phyloP scores from a whole-genome alignment of 1,139 yeast species.

The Hyphopichia wangnamkhiaoensis region DNA sequence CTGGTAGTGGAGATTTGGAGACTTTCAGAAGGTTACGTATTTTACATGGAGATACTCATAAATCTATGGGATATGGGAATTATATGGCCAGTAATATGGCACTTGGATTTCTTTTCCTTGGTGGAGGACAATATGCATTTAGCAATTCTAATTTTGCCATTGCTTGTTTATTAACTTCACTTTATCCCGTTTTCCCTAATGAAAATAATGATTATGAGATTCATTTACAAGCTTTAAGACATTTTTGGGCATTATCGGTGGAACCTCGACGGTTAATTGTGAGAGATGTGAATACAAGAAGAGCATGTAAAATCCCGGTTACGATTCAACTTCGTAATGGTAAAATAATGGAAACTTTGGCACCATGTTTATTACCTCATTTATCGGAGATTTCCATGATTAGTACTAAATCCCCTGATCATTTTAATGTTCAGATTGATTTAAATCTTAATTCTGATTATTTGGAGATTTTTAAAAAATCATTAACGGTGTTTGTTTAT shows the following conservation, averaged over 20 bases:
- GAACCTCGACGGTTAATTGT: constrained; percentile 79
- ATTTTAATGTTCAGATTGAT: constrained; percentile 47
- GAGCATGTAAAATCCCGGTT: constrained; percentile 55
- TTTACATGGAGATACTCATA: constrained; percentile 59
- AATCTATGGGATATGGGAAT: constrained; percentile 60
- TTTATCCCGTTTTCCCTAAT: constrained; percentile 72
- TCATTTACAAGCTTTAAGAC: constrained; percentile 83
- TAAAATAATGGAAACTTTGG: constrained; percentile 21
- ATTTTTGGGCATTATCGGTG: constrained; percentile 87
- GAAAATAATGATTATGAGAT: constrained; percentile 48
- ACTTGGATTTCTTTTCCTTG: constrained; percentile 82
- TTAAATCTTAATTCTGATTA: constrained; percentile 38
- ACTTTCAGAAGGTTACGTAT: constrained; percentile 72
- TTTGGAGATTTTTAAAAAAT: constrained; percentile 44
- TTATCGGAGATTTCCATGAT: constrained; percentile 48
- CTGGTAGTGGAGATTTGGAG: constrained; percentile 88
- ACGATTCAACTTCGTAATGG: constrained; percentile 46
- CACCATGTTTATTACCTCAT: constrained; percentile 76
- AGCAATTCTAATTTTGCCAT: constrained; percentile 63
- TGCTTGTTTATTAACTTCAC: constrained; percentile 72
- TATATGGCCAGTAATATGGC: constrained; percentile 82
- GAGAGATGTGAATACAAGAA: constrained; percentile 64
- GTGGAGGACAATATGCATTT: constrained; percentile 91
- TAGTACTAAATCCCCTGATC: constrained; percentile 42
- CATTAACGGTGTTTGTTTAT: constrained; percentile 52